Evolutionary conservation across 371 early-diverging fungal genomes (phyloP), one percentile per base, ranked within the genome.

Genomic region (Syncephalastrum racemosum): DNA sequence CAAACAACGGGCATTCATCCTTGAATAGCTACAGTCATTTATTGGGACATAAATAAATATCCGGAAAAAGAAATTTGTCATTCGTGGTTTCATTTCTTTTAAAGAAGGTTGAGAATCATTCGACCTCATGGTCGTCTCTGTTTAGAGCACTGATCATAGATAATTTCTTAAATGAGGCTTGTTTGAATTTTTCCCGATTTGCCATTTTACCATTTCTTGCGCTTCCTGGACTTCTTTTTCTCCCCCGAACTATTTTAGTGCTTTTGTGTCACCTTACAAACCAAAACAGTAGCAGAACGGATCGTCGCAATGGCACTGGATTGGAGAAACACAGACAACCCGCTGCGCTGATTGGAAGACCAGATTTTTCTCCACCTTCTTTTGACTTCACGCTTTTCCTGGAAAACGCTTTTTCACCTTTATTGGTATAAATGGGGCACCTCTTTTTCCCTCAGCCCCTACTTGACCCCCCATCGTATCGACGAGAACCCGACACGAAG

Each of bases 41-140:
- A 25, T 25, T 31, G 36, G 36, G 12, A 31, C 36, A 31, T 31
- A 31, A 31, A 31, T 31, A 31, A 8, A 31, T 31, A 31, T 31
- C 36, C 36, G 36, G 36, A 31, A 31, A 31, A 31, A 31, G 36
- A 10, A 31, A 31, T 31, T 31, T 31, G 36, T 22, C 22, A 45
- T 45, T 45, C 27, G 22, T 31, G 14, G 12, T 36, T 50, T 24
- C 15, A 23, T 50, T 31, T 31, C 36, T 10, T 31, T 24, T 66
- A 56, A 60, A 57, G 64, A 72, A 69, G 64, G 50, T 66, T 66
- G 53, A 59, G 66, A 68, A 31, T 31, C 36, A 31, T 31, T 31
- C 36, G 36, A 31, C 36, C 36, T 31, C 36, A 31, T 31, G 36
- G 36, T 31, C 36, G 10, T 10, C 36, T 31, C 36, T 31, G 36